Conservation (phyloP, 306 rosid genomes). For the Trifolium subterraneum region DNA sequence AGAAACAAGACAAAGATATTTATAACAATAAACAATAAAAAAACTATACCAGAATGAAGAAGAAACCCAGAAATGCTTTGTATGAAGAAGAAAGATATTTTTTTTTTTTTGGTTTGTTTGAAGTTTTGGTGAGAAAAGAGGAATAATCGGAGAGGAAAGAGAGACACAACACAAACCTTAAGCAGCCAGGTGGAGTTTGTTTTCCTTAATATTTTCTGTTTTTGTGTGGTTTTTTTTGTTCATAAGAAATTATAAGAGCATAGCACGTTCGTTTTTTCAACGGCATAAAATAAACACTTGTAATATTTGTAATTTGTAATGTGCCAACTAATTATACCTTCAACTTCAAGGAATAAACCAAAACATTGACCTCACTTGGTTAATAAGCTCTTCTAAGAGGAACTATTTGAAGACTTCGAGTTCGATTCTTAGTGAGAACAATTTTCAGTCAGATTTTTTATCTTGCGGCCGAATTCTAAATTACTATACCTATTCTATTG, state of each 20-base stretch:
- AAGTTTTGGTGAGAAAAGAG: slow-evolving; percentile 17
- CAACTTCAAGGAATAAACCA: no score
- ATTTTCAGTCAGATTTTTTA: no score
- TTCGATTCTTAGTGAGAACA: no score
- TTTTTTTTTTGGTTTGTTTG: slow-evolving; percentile 31
- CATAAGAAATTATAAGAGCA: not conserved
- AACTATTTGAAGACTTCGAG: no score
- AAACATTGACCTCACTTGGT: no score
- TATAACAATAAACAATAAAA: not conserved
- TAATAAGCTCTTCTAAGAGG: no score
- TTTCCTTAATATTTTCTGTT: slow-evolving; percentile 19
- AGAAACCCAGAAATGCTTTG: slow-evolving; percentile 39
- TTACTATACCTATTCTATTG: no score
- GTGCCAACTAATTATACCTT: no score
- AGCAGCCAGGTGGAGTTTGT: slow-evolving; percentile 43
- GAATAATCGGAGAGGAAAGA: slow-evolving; percentile 36
- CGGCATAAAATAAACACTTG: no score
- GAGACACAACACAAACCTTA: slow-evolving; percentile 3
- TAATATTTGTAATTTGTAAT: no score
- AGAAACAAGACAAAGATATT: not conserved
- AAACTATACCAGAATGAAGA: slow-evolving; percentile 49
- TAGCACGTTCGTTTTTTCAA: not conserved
- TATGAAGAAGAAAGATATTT: not conserved
- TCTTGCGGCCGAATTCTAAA: no score
- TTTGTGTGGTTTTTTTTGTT: not conserved